Percentiles rank a stretch among this genome's conserved stretches.
These are phyloP conservation scores for Gryganskiella cystojenkinii DNA, from an alignment of 192 early-diverging fungal genomes.

Conservation along the genomic window DNA sequence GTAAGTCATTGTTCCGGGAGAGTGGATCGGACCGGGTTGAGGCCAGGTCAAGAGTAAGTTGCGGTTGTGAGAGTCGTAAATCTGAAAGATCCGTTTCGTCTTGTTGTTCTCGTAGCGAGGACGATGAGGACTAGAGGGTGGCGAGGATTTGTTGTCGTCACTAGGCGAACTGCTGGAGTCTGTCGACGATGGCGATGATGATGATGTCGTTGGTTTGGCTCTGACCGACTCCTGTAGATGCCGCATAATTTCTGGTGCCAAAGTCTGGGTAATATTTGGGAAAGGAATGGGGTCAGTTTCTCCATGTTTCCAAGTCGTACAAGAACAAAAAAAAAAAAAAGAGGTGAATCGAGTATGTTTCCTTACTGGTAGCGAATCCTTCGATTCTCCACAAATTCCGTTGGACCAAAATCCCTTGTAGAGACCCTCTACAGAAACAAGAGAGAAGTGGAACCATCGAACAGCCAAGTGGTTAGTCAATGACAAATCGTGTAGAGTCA, in stretches of 20 bases:
- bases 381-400: constrained; percentile 49
- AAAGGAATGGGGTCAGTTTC: background rate
- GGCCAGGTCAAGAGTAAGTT: constrained; percentile 56
- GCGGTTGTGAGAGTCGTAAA: constrained; percentile 45
- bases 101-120: constrained; percentile 13
- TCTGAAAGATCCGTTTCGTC: constrained; percentile 57
- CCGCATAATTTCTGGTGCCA: constrained; percentile 42
- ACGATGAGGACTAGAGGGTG: constrained; percentile 10
- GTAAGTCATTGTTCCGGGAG: constrained; percentile 34
- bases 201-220: constrained; percentile 7
- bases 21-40: constrained; percentile 28
- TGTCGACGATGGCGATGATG: constrained; percentile 2
- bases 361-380: constrained; percentile 41
- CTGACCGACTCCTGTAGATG: constrained; percentile 34
- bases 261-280: constrained; percentile 23
- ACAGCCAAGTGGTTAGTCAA: too few species aligned
- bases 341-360: background rate
- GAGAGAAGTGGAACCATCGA: too few species aligned
- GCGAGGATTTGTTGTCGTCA: background rate
- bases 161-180: too few species aligned
- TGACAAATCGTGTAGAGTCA: too few species aligned
- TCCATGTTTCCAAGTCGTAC: background rate
- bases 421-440: constrained; percentile 32
- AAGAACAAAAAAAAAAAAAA: background rate
- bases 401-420: constrained; percentile 54